Evolutionary conservation across 1,284 basidiomycete genomes (phyloP).

Genomic region (Trichosporon sp.): DNA sequence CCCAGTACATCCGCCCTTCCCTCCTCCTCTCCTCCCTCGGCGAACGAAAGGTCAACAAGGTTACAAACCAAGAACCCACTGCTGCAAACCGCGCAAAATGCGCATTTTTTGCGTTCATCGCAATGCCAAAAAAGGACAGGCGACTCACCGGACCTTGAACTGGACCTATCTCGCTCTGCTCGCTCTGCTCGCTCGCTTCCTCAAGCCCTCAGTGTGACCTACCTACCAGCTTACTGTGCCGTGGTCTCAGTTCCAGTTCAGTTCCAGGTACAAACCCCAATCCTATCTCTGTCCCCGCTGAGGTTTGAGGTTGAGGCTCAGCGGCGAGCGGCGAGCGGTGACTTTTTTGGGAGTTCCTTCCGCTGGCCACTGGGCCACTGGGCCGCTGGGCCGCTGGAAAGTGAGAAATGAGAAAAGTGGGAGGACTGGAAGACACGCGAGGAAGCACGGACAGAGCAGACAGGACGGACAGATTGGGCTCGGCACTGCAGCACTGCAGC

Average conservation of each 20-base stretch:
- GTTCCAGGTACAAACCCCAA: conserved; percentile 8
- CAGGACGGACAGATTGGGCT: not conserved
- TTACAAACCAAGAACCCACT: not conserved
- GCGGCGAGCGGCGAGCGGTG: not conserved
- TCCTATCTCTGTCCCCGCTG: not conserved
- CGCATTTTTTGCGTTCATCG: no score
- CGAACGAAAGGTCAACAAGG: not conserved
- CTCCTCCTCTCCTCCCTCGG: no score
- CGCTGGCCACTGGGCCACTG: no score
- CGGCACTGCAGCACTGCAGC: no score
- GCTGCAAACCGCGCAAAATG: no score
- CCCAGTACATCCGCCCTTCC: no score
- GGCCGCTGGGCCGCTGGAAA: no score
- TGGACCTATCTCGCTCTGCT: not conserved
- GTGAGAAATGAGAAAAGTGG: no score
- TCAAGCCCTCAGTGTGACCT: not conserved
- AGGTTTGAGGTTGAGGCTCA: not conserved
- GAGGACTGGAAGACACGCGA: no score
- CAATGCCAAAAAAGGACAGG: no score
- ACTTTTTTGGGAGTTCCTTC: not conserved
- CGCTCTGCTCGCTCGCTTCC: not conserved
- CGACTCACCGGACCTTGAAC: not conserved
- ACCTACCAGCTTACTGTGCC: not conserved
- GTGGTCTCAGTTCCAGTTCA: not conserved
- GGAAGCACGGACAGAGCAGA: not conserved